Base-by-base conservation (phyloP, 2,329 filamentous ascomycete genomes). In the Nannizziopsis arthrosporioides region DNA sequence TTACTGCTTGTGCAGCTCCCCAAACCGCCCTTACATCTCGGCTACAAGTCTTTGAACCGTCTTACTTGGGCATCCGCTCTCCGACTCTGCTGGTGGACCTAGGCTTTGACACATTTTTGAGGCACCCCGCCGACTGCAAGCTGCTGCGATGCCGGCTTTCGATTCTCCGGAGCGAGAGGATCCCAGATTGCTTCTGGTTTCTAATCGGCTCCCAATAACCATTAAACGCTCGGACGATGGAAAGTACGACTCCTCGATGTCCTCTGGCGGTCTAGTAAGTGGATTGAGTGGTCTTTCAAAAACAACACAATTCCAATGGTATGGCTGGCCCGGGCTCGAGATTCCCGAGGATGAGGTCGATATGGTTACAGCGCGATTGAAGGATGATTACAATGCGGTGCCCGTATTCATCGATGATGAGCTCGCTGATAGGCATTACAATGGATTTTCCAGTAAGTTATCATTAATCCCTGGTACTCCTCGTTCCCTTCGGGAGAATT, bases 291-390 rank as follows among this genome's bases (percentile, higher is more conserved):
- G 92, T 19, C 72, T 96, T 50, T 83, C 85, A 59, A 95, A 95
- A 69, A 84, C 86, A 30, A 94, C 87, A 19, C 90, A 82, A 57
- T 96, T 96, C 68, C 85, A 92, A 67, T 98, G 92, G 92, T 96
- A 96, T 68, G 92, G 92, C 57, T 96, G 92, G 90, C 89, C 92
- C 0, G 92, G 92, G 34, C 71, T 94, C 42, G 87, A 96, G 66
- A 81, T 96, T 3, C 90, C 90, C 35, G 85, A 93, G 54, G 77
- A 80, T 48, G 90, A 96, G 66, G 77, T 85, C 38, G 73, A 76
- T 1, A 74, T 76, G 48, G 81, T 98, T 65, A 83, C 80, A 61
- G 75, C 83, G 61, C 80, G 84, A 54, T 72, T 96, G 61, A 85
- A 86, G 69, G 81, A 92, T 17, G 84, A 95, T 60, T 89, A 94